These are phyloP conservation scores for Fusarium pseudocircinatum DNA, from an alignment of 2,329 filamentous ascomycete genomes.

Conservation along the genomic window DNA sequence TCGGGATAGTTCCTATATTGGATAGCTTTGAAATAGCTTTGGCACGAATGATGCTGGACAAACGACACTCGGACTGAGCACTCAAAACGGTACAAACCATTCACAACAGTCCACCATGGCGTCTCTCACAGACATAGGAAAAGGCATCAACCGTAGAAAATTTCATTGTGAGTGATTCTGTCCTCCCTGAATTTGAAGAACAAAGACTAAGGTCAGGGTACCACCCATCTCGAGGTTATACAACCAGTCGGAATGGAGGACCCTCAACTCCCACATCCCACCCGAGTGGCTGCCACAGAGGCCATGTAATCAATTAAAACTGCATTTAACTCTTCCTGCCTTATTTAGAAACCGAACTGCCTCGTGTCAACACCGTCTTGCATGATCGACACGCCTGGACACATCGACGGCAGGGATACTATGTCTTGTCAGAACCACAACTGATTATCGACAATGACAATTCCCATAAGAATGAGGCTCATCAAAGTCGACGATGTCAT, in stretches of 20 bases:
- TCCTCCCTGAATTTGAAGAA: not conserved
- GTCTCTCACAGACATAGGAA: not conserved
- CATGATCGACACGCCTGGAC: slow-evolving; percentile 32
- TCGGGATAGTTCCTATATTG: not conserved
- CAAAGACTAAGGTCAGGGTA: not conserved
- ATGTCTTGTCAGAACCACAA: not conserved
- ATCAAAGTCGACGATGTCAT: slow-evolving; percentile 26
- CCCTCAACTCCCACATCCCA: slow-evolving; percentile 4
- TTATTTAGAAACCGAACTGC: slow-evolving; percentile 3
- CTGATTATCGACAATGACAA: not conserved
- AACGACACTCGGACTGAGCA: not conserved
- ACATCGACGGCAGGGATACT: slow-evolving; percentile 21
- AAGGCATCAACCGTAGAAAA: not conserved
- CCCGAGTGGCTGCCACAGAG: not conserved
- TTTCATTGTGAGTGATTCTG: not conserved
- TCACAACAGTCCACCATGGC: not conserved
- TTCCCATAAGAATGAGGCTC: not conserved
- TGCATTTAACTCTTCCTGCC: slow-evolving; percentile 1
- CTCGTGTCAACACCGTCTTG: slow-evolving; percentile 7
- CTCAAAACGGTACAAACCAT: not conserved
- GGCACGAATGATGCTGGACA: not conserved
- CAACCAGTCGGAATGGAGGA: slow-evolving; percentile 22
- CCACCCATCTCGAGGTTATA: not conserved
- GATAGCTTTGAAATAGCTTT: not conserved
- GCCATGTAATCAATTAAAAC: slow-evolving; percentile 17